These are phyloP conservation scores for Nannizziopsis barbatae DNA, from an alignment of 2,329 filamentous ascomycete genomes.

Conservation along the genomic window DNA sequence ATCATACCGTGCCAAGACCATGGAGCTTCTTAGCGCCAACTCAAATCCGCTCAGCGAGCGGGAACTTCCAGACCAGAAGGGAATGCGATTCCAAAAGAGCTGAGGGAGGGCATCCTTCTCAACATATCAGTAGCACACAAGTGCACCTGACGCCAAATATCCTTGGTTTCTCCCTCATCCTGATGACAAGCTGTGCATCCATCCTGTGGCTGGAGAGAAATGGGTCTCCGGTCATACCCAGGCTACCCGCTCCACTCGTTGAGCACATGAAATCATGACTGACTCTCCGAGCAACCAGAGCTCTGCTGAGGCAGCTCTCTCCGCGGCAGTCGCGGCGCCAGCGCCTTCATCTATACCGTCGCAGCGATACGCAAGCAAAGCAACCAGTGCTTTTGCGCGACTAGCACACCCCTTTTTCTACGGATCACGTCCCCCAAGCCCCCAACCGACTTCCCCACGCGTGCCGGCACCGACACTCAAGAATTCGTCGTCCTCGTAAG, in stretches of 20 bases:
- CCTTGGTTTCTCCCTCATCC: not conserved
- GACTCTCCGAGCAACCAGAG: conserved; percentile 21
- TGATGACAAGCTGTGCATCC: conserved; percentile 8
- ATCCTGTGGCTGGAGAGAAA: conserved; percentile 9
- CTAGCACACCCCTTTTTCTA: conserved; percentile 46
- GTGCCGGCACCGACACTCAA: conserved; percentile 24
- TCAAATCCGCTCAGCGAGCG: too few relatives aligned
- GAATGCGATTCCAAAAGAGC: too few relatives aligned
- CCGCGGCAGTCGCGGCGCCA: conserved; percentile 18
- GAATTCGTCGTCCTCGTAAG: conserved; percentile 33
- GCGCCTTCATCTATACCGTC: conserved; percentile 28
- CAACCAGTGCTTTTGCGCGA: conserved; percentile 39
- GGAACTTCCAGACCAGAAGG: too few relatives aligned
- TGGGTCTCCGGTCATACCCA: conserved; percentile 18
- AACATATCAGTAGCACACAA: not conserved
- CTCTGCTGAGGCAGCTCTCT: conserved; percentile 21
- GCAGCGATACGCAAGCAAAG: conserved; percentile 35
- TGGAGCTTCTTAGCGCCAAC: too few relatives aligned
- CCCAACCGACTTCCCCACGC: conserved; percentile 33
- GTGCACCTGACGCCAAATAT: conserved; percentile 1
- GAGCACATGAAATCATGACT: conserved; percentile 24
- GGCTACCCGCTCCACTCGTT: conserved; percentile 11
- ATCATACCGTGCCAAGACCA: too few relatives aligned
- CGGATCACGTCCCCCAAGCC: conserved; percentile 44
- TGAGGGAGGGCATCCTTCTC: too few relatives aligned